Base-by-base conservation (phyloP, 129 eudicot genomes). In the Silybum marianum region DNA sequence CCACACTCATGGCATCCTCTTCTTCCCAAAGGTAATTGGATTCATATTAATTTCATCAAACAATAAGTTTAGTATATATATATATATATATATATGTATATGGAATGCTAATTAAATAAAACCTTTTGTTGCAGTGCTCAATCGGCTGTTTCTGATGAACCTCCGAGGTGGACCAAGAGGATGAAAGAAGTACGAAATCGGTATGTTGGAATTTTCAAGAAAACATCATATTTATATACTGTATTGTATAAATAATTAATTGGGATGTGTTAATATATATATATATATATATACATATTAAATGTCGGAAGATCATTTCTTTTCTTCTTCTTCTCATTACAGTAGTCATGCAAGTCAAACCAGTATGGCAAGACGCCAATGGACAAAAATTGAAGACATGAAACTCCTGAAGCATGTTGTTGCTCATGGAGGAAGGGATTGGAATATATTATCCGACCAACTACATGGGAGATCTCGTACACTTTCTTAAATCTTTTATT, bases 1-100 rank as follows among this genome's bases (percentile, higher is more conserved):
- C 44, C 73, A 69, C 42, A 69, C 73, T 26, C 7, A 69, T 69
- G 73, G 40, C 73, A 14, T 69, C 73, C 44, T 69, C 73, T 36
- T 16, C 44, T 28, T 30, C 44, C 73, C n/a, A 69, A 28, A 69
- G 73, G 73, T 69, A 69, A 69, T 25, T 69, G 32, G 34, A 24
- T 16, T 69, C 19, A 51, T 19, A 69, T 69, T 4, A 13, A 28
- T 69, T 28, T 13, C 73, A 69, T 23, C n/a, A 67, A 67, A 24
- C 71, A 25, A 12, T 69, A 69, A 10, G 7, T 69, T 28, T 28
- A 21, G 40, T 25, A 69, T 26, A 13, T 7, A 28, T 68, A 21
- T 3, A 26, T 26, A 26, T 26, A 26, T 26, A 26, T 26, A 26
- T 26, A 26, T 26, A 26, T 26, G 2, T 26, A 26, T 32, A 32